A percentile compares a stretch with the other conserved stretches of the same genome.
These are phyloP conservation scores for Flaveria bidentis DNA, from an alignment of 129 eudicot genomes.

Conservation along the genomic window DNA sequence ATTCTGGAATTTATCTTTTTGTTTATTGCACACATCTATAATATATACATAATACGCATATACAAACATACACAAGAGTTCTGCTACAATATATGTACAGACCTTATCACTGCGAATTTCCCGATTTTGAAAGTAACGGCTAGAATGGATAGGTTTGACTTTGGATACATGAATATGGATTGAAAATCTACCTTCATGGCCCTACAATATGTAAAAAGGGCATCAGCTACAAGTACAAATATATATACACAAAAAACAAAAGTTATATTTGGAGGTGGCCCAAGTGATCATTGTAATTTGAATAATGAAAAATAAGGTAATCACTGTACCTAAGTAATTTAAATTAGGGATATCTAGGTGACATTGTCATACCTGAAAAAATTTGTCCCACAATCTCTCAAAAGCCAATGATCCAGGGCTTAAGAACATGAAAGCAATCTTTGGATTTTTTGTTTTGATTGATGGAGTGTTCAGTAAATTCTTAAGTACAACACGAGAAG, in stretches of 20 bases:
- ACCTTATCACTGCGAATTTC: conserved; percentile 92
- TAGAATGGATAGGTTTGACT: conserved; percentile 71
- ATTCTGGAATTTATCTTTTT: neutral
- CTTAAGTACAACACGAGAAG: conserved; percentile 78
- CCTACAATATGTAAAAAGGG: conserved; percentile 42
- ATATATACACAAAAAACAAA: neutral
- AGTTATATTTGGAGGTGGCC: neutral
- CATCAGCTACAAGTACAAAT: conserved; percentile 4
- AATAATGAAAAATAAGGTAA: neutral
- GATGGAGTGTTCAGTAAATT: conserved; percentile 61
- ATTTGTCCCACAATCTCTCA: conserved; percentile 91
- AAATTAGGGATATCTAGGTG: no score
- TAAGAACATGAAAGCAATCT: conserved; percentile 93
- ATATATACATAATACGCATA: neutral
- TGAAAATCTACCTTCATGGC: conserved; percentile 91
- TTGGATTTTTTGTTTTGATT: conserved; percentile 46
- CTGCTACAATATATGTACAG: conserved; percentile 11
- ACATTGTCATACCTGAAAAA: conserved; percentile 62
- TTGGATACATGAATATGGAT: conserved; percentile 92
- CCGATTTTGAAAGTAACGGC: conserved; percentile 76
- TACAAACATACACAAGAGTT: neutral
- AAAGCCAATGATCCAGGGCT: conserved; percentile 88
- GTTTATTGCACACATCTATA: neutral
- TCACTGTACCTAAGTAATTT: neutral
- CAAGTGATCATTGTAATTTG: neutral